Evolutionary conservation across 2,329 filamentous ascomycete genomes (phyloP), one percentile per base, ranked within the genome.

Genomic region (Fonsecaea monophora): DNA sequence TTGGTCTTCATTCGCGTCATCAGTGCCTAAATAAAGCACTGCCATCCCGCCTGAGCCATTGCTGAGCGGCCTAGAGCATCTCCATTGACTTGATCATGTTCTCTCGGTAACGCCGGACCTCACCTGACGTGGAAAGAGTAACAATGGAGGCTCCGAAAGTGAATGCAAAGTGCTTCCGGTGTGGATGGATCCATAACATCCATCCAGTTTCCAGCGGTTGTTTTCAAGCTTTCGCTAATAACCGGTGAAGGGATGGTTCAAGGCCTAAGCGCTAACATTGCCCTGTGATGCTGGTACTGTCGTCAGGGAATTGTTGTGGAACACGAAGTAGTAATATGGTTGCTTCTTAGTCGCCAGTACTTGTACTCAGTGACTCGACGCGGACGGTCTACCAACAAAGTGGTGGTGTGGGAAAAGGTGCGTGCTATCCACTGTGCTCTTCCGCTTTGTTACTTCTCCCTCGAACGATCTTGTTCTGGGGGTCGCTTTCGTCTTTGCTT

Each of bases 191-290:
- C 21, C 42, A 21, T 21, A 3, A 15, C 5, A 15, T n/a, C 13
- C 38, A 42, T 12, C 38, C 38, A 42, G 30, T 32, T 32, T 32
- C 6, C 30, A 32, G 30, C 2, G 30, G 4, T 5, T 32, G 3
- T 32, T 42, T 42, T n/a, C 42, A 48, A 21, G 42, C n/a, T 48
- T 21, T 48, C n/a, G 42, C 42, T 48, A 48, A 25, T 50, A 50
- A 50, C 45, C 45, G 45, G 45, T 30, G 21, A 50, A 21, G 2
- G 10, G 18, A 25, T 9, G 9, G 45, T 12, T 12, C 8, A 10
- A 8, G 12, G 45, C 25, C 45, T 30, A 50, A 50, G 10, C 45
- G 13, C 18, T 25, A 25, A 21, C n/a, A 21, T 4, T 2, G n/a
- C 4, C 1, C n/a, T 21, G 42, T 21, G n/a, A 15, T 15, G 18